Evolutionary conservation across 345 rosid genomes (phyloP), one percentile per base, ranked within the genome.

Genomic region (Boechera stricta): DNA sequence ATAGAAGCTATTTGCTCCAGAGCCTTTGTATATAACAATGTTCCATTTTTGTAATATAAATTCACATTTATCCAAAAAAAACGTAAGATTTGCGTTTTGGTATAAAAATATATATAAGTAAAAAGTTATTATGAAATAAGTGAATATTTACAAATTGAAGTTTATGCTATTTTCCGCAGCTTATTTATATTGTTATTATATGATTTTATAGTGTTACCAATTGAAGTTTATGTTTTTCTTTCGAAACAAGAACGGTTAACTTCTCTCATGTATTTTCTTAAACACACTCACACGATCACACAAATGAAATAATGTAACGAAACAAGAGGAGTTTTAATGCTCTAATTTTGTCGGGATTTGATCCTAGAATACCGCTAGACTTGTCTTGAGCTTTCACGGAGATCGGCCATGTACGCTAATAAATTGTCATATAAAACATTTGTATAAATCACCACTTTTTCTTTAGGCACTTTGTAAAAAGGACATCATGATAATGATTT

Each of bases 401-500:
- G 70, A 39, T 63, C 2, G 26, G 64, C 33, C 71, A 53, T 73
- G 45, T 49, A 51, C 36, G 12, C 58, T 58, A 42, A n/a, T 58
- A 31, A 1, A 47, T 15, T 41, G 5, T 64, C 47, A 39, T 62
- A 62, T 45, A 65, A 44, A 15, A 45, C 66, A 16, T 32, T 47
- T 58, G 15, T 44, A 13, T 33, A 26, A 35, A 16, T 33, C 15
- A 45, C 35, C 58, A 65, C 72, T 21, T 56, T 59, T 59, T 24
- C 31, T 32, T 44, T 64, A 53, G 0, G 28, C 39, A 6, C 65
- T 55, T 73, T 53, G 16, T 55, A 36, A 47, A 47, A 57, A 36
- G 7, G 67, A 56, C 72, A 32, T 36, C 12, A 74, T 57, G 18
- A 57, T 57, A 49, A 38, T 41, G 56, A 74, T 65, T 29, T 74